Percentiles rank a stretch among this genome's conserved stretches.
phyloP scores from a whole-genome alignment of 768 basidiomycete genomes.

The Rhizopogon vinicolor region DNA sequence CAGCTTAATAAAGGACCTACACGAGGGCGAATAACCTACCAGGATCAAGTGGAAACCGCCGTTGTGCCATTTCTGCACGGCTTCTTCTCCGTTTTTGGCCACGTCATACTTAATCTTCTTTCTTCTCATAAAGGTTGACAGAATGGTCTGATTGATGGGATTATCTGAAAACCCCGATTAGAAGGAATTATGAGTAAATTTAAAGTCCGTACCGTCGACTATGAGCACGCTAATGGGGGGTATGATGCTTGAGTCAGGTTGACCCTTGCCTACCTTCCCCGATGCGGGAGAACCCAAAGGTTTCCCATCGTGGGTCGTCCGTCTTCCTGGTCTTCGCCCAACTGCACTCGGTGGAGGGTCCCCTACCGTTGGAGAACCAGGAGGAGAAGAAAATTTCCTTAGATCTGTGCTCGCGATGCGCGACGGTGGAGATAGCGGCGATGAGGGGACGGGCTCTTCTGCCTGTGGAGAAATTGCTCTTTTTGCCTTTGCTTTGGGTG shows the following conservation, averaged over 20 bases:
- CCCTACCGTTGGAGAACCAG: slow-evolving; percentile 24
- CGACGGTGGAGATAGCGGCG: slow-evolving; percentile 8
- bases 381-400: slow-evolving; percentile 30
- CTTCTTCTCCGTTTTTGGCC: slow-evolving; percentile 93
- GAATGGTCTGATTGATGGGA: slow-evolving; percentile 95
- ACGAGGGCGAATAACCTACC: slow-evolving; percentile 44
- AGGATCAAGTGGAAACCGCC: slow-evolving; percentile 95
- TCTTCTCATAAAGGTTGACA: slow-evolving; percentile 95
- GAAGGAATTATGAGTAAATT: slow-evolving; percentile 1
- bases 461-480: slow-evolving; percentile 24
- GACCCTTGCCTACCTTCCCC: slow-evolving; percentile 46
- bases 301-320: slow-evolving; percentile 25
- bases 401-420: slow-evolving; percentile 25
- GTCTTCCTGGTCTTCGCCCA: slow-evolving; percentile 26
- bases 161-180: slow-evolving; percentile 63
- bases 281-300: slow-evolving; percentile 21
- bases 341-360: slow-evolving; percentile 18
- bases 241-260: slow-evolving; percentile 67
- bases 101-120: slow-evolving; percentile 94
- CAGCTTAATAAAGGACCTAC: slow-evolving; percentile 4
- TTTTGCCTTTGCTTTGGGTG: slow-evolving; percentile 20
- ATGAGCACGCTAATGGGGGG: slow-evolving; percentile 98
- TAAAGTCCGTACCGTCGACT: slow-evolving; percentile 73
- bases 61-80: slow-evolving; percentile 90
- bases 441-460: slow-evolving; percentile 15